Evolutionary conservation across 805 yeast genomes (phyloP).

Genomic region (Saccharomycopsis sp.): DNA sequence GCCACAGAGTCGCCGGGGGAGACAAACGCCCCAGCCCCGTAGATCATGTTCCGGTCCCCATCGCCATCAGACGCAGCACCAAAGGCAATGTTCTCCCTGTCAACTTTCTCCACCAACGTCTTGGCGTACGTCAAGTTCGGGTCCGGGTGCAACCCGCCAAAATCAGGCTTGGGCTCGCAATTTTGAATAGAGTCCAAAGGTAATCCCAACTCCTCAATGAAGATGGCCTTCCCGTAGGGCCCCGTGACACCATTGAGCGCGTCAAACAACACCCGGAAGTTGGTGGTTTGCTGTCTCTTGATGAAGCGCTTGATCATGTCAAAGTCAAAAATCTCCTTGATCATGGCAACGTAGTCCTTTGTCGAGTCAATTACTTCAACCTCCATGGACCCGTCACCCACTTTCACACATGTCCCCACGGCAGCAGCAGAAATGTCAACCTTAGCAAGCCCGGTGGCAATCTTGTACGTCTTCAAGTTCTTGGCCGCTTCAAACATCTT

Average conservation of each 20-base stretch:
- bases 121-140: conserved; percentile 93
- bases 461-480: conserved; percentile 50
- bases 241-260: conserved; percentile 95
- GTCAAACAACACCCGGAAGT: conserved; percentile 79
- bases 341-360: conserved; percentile 62
- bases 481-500: conserved; percentile 68
- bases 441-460: conserved; percentile 47
- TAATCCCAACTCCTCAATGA: conserved; percentile 76
- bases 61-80: conserved; percentile 99
- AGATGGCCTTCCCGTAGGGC: conserved; percentile 83
- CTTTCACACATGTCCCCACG: conserved; percentile 26
- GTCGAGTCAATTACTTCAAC: conserved; percentile 82
- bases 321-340: conserved; percentile 85
- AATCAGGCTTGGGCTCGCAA: conserved; percentile 72
- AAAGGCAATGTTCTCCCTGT: conserved; percentile 68
- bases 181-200: conserved; percentile 68
- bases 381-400: conserved; percentile 41
- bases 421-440: conserved; percentile 61
- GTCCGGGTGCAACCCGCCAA: conserved; percentile 97
- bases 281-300: conserved; percentile 38
- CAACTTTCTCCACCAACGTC: conserved; percentile 81
- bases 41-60: conserved; percentile 98
- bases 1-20: conserved; percentile 99
- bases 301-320: conserved; percentile 68
- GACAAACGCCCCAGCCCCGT: conserved; percentile 89